Evolutionary conservation across 1,284 basidiomycete species (phyloP), one percentile per base, ranked within the genome.

Genomic region (Puccinia triticina): DNA sequence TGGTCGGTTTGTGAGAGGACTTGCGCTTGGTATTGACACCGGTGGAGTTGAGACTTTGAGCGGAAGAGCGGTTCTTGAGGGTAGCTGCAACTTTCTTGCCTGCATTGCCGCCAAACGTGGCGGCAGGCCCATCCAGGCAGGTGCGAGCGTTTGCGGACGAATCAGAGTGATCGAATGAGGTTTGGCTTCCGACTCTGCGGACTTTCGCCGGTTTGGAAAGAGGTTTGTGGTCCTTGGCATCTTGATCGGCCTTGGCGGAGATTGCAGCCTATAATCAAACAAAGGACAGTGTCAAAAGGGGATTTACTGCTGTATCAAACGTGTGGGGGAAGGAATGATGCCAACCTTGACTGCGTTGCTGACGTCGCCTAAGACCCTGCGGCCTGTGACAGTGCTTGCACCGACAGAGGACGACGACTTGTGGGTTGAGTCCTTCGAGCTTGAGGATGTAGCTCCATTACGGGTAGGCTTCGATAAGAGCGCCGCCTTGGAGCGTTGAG

Each of bases 291-390:
- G 26, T 11, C 7, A 16, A n/a, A n/a, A n/a, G n/a, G n/a, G n/a
- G n/a, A n/a, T n/a, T n/a, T n/a, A n/a, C n/a, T n/a, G n/a, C n/a
- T n/a, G n/a, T n/a, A 1, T 53, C 48, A 43, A 50, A 74, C 7
- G 55, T 29, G 23, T 26, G 53, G 29, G 53, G 26, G 67, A 14
- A 29, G 16, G 43, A 16, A 59, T 46, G 59, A 8, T 37, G 55
- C 43, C 50, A 3, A 85, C 84, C 84, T 84, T 84, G 43, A 82
- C 83, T 34, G 84, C 84, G 75, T 85, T 85, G 83, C 83, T 84
- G 26, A 85, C 72, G 71, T 85, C 84, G 29, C 84, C 84, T 11
- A 85, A 72, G 16, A 84, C 83, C 29, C 83, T 72, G 21, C 84
- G 53, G 11, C 78, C 82, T 46, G 69, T 34, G 7, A 43, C 43